These are phyloP conservation scores for Monosporascus sp. DNA, from an alignment of 2,329 filamentous ascomycete species.

Conservation along the genomic window DNA sequence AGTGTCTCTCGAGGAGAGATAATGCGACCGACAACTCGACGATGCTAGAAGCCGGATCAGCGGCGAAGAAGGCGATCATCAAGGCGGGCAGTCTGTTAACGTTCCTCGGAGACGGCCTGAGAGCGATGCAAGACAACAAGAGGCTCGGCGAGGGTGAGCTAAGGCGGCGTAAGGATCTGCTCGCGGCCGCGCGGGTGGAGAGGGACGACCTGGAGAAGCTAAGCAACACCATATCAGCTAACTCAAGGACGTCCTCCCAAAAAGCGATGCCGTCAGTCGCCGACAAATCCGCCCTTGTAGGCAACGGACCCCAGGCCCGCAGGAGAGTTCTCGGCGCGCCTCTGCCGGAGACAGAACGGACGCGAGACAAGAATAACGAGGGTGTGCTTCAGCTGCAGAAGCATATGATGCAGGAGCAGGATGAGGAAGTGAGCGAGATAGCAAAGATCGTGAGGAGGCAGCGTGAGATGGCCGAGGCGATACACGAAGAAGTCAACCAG, in stretches of 20 bases:
- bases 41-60: slow-evolving; percentile 58
- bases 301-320: slow-evolving; percentile 31
- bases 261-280: slow-evolving; percentile 42
- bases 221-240: slow-evolving; percentile 45
- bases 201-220: slow-evolving; percentile 70
- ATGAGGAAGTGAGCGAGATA: slow-evolving; percentile 64
- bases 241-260: slow-evolving; percentile 38
- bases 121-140: slow-evolving; percentile 46
- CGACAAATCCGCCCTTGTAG: slow-evolving; percentile 47
- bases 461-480: slow-evolving; percentile 71
- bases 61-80: slow-evolving; percentile 69
- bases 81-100: slow-evolving; percentile 60
- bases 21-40: slow-evolving; percentile 43
- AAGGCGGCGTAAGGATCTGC: slow-evolving; percentile 62
- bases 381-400: slow-evolving; percentile 70
- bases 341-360: slow-evolving; percentile 68
- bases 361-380: slow-evolving; percentile 69
- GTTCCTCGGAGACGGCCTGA: slow-evolving; percentile 61
- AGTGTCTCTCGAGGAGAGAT: slow-evolving; percentile 64
- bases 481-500: slow-evolving; percentile 65
- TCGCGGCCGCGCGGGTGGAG: slow-evolving; percentile 66
- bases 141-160: slow-evolving; percentile 70
- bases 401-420: slow-evolving; percentile 69
- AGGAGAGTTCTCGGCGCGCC: slow-evolving; percentile 69
- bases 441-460: slow-evolving; percentile 65